Evolutionary conservation across 768 basidiomycete genomes (phyloP), one percentile per base, ranked within the genome.

Genomic region (Suillus subaureus): DNA sequence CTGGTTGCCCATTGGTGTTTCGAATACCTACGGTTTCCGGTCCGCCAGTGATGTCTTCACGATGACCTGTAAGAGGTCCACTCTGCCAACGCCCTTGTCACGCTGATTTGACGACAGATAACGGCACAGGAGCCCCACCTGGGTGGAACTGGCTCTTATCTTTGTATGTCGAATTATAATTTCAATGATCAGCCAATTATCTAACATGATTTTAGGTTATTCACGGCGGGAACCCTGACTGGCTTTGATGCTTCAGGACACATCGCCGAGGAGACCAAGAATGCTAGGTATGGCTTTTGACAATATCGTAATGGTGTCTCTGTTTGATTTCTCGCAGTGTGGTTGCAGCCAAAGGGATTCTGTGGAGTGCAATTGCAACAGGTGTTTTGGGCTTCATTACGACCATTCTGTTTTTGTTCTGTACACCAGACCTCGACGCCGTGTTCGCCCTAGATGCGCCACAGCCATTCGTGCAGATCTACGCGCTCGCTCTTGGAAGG

Each of bases 131-230:
- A 0, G 94, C 94, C 4, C 85, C 92, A 26, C 81, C 90, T 11
- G 93, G 85, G 6, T 96, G 94, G 96, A 96, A 96, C 71, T 97
- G 93, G 93, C 84, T 94, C 18, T 77, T 97, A 45, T 93, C 90
- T 5, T 93, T 94, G 93, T 93, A 69, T 61, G 85, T 78, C 4
- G 33, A 7, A 76, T 28, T 58, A 26, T 54, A 23, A 55, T 43
- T 23, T 64, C 16, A 49, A 40, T 39, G 31, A 61, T 60, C 26
- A 5, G 28, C 5, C 7, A 49, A 18, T 49, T 21, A 31, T 60
- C 39, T 37, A 21, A 13, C 65, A 88, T 84, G 80, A 81, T 90
- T 31, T 89, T 63, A 93, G 91, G 81, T 82, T 96, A 26, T 95
- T 94, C 77, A 91, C 93, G 1, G 88, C 94, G 0, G 93, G 94